A percentile compares a stretch with the other conserved stretches of the same genome.
phyloP scores from a whole-genome alignment of 805 yeast genomes.

The Peterozyma toletana region DNA sequence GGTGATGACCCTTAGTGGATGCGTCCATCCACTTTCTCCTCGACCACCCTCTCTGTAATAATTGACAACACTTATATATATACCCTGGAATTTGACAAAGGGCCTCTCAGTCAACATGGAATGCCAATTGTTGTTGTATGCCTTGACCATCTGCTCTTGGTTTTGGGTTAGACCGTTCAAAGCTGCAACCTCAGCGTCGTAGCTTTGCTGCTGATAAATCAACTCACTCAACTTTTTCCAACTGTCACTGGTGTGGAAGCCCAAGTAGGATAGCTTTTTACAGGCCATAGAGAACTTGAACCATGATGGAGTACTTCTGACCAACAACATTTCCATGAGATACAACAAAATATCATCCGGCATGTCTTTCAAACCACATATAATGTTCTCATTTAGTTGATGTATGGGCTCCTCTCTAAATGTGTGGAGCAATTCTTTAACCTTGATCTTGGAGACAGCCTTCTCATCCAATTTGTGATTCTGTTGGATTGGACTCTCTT shows the following conservation, averaged over 20 bases:
- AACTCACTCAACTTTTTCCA: slow-evolving; percentile 45
- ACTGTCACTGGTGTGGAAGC: slow-evolving; percentile 41
- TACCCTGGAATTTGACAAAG: slow-evolving; percentile 71
- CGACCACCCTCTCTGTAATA: slow-evolving; percentile 80
- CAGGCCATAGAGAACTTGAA: slow-evolving; percentile 55
- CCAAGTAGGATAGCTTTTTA: slow-evolving; percentile 44
- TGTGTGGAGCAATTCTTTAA: slow-evolving; percentile 28
- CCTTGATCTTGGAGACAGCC: slow-evolving; percentile 31
- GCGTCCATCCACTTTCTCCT: slow-evolving; percentile 57
- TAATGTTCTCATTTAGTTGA: slow-evolving; percentile 23
- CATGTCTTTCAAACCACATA: slow-evolving; percentile 34
- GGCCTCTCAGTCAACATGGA: slow-evolving; percentile 61
- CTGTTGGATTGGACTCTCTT: slow-evolving; percentile 5
- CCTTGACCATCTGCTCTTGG: slow-evolving; percentile 26
- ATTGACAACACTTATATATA: slow-evolving; percentile 79
- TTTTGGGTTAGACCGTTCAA: slow-evolving; percentile 27
- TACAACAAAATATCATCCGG: slow-evolving; percentile 54
- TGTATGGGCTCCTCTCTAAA: slow-evolving; percentile 22
- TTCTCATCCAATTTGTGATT: slow-evolving; percentile 22
- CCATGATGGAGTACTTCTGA: slow-evolving; percentile 56
- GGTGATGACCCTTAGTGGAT: slow-evolving; percentile 78
- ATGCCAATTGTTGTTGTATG: slow-evolving; percentile 39
- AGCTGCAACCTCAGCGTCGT: slow-evolving; percentile 34
- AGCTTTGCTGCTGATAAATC: slow-evolving; percentile 47
- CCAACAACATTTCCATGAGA: slow-evolving; percentile 40